These are phyloP conservation scores for Chlorophyllum brunneum DNA, from an alignment of 768 basidiomycete species.

Conservation along the genomic window DNA sequence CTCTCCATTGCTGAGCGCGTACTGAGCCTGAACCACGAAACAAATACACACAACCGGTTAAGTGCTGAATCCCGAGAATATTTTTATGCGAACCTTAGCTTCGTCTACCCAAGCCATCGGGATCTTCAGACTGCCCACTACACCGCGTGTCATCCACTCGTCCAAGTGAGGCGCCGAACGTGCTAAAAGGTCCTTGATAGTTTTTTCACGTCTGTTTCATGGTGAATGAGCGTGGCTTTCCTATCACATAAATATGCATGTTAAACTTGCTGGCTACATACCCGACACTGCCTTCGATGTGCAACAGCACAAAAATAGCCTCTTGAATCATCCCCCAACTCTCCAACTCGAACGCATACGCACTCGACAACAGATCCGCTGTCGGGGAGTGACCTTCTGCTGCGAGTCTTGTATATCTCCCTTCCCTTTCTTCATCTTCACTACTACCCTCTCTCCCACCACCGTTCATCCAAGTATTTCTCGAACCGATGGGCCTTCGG, in stretches of 20 bases:
- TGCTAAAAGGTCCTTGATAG: slow-evolving; percentile 75
- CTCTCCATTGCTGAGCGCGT: slow-evolving; percentile 56
- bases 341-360: slow-evolving; percentile 88
- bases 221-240: background rate
- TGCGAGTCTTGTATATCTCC: slow-evolving; percentile 30
- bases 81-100: slow-evolving; percentile 57
- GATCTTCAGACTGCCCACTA: slow-evolving; percentile 74
- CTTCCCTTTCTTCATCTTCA: slow-evolving; percentile 34
- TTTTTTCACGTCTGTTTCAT: slow-evolving; percentile 67
- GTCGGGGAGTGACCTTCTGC: slow-evolving; percentile 77
- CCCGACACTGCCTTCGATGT: slow-evolving; percentile 80
- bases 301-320: slow-evolving; percentile 85
- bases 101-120: slow-evolving; percentile 88
- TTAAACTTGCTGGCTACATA: slow-evolving; percentile 31
- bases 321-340: slow-evolving; percentile 76
- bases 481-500: slow-evolving; percentile 30
- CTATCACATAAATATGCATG: background rate
- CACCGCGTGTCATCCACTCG: slow-evolving; percentile 69
- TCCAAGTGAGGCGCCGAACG: slow-evolving; percentile 65
- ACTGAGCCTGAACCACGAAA: slow-evolving; percentile 50
- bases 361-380: slow-evolving; percentile 78
- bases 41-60: background rate
- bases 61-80: background rate
- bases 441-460: slow-evolving; percentile 17
- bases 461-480: slow-evolving; percentile 22